Evolutionary conservation across 139 green algal species (phyloP).

Genomic region (Haematococcus lacustris): DNA sequence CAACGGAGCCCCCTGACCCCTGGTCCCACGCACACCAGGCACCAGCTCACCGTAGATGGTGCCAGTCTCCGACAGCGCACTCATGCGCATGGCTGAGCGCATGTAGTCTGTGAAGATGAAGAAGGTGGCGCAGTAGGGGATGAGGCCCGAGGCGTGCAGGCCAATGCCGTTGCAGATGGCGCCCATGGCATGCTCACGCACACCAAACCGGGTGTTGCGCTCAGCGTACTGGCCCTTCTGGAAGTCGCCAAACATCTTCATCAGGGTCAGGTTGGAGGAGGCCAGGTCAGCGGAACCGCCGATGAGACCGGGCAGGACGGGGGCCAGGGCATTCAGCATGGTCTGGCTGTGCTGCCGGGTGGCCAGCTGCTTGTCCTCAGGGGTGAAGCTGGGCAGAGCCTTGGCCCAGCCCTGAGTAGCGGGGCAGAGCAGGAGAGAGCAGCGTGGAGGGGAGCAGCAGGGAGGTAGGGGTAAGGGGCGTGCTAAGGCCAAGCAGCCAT

Average conservation of each 20-base stretch:
- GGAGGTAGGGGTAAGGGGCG: too few species aligned
- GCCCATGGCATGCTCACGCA: conserved; percentile 98
- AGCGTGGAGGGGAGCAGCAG: too few species aligned
- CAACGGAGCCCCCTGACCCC: too few species aligned
- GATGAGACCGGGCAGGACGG: conserved; percentile 86
- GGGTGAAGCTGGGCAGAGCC: conserved; percentile 82
- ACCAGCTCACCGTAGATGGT: conserved; percentile 58
- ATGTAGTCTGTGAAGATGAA: conserved; percentile 99
- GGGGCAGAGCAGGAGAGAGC: too few species aligned
- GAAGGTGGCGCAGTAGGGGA: conserved; percentile 99
- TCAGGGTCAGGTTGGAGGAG: conserved; percentile 98
- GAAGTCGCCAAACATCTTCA: conserved; percentile 98
- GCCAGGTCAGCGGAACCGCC: conserved; percentile 95
- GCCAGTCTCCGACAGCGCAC: conserved; percentile 82
- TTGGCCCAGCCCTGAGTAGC: conserved; percentile 72
- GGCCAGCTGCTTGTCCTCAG: conserved; percentile 89
- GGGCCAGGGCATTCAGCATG: conserved; percentile 91
- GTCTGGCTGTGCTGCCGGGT: conserved; percentile 94
- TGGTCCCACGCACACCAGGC: too few species aligned
- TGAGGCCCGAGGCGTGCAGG: conserved; percentile 82
- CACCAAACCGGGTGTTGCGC: conserved; percentile 96
- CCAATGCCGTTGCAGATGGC: conserved; percentile 94
- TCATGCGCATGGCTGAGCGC: conserved; percentile 92
- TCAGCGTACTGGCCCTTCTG: conserved; percentile 88
- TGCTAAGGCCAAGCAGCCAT: too few species aligned